Evolutionary conservation across 306 rosid genomes (phyloP), one percentile per base, ranked within the genome.

Genomic region (Vicia faba): DNA sequence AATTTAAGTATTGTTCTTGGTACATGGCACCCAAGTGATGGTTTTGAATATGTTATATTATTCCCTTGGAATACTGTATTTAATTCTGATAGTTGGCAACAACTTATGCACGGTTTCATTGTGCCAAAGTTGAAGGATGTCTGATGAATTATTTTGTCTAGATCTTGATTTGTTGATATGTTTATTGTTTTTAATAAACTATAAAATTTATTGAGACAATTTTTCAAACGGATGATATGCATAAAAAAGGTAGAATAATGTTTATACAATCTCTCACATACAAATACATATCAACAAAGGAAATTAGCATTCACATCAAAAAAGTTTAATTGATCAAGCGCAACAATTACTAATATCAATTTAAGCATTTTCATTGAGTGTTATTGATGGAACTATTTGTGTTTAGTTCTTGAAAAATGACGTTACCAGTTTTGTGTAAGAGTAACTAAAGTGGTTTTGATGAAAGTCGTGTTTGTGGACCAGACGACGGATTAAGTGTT

Each of bases 11-110:
- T 79, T 61, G 84, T 88, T 83, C 95, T 93, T 61, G 96, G 91
- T 51, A 96, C 91, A 31, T 93, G 97, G 98, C 96, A 93, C 71
- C 96, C 96, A 11, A 89, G 90, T 68, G 98, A 89, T 78, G 84
- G 70, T 1, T 93, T 90, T 81, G 95, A 96, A 5, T 83, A 84
- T 79, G 81, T 88, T 39, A 84, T 93, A 76, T 75, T 93, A 64
- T 88, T 96, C 43, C 97, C 95, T 10, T 93, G 98, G 97, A 89
- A 84, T 77, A 40, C 84, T 49, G 87, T 93, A 50, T 93, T 93
- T 68, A 96, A 89, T 79, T 55, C 93, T 20, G 82, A 61, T 7
- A 93, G 96, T 63, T 93, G 97, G 98, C 96, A 93, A 73, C 91
- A 89, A 11, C 96, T 93, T 33, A 82, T 89, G 97, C 85, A 76